Evolutionary conservation across 1,284 basidiomycete genomes (phyloP).

Genomic region (Tilletia indica): DNA sequence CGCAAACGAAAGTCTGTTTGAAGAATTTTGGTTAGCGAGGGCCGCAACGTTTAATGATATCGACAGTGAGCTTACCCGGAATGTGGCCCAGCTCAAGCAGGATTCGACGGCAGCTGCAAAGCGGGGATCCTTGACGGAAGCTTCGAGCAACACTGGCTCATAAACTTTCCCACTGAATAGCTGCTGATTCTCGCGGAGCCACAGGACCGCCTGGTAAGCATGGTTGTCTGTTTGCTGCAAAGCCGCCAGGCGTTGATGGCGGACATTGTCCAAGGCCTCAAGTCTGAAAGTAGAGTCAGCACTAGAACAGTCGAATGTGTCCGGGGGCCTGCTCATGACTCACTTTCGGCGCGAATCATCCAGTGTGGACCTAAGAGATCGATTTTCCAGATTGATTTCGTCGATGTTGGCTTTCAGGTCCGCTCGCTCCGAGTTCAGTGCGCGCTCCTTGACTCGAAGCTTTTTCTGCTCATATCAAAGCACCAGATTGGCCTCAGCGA

Average conservation of each 20-base stretch:
- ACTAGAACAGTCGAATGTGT: no score
- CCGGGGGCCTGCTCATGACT: neutral
- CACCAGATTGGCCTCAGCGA: no score
- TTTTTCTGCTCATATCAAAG: neutral
- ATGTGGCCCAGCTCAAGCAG: conserved; percentile 65
- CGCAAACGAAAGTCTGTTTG: conserved; percentile 76
- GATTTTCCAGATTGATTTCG: conserved; percentile 19
- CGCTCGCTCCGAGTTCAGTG: conserved; percentile 9
- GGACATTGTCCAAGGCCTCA: conserved; percentile 38
- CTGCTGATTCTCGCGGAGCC: conserved; percentile 71
- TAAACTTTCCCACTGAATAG: conserved; percentile 77
- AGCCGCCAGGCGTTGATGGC: conserved; percentile 38
- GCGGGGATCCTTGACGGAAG: conserved; percentile 68
- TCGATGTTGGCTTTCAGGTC: conserved; percentile 30
- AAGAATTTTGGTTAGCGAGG: neutral
- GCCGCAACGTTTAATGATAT: neutral
- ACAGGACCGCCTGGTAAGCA: conserved; percentile 69
- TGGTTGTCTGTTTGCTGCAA: conserved; percentile 63
- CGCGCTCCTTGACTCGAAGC: neutral
- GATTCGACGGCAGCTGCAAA: conserved; percentile 75
- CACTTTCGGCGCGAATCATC: conserved; percentile 9
- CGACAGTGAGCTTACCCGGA: conserved; percentile 63
- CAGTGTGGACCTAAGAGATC: neutral
- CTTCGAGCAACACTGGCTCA: conserved; percentile 72
- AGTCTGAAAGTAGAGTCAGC: conserved; percentile 27